Percentiles rank a stretch among this genome's conserved stretches.
phyloP scores from a whole-genome alignment of 331 rosid species.

The Quercus lobata region DNA sequence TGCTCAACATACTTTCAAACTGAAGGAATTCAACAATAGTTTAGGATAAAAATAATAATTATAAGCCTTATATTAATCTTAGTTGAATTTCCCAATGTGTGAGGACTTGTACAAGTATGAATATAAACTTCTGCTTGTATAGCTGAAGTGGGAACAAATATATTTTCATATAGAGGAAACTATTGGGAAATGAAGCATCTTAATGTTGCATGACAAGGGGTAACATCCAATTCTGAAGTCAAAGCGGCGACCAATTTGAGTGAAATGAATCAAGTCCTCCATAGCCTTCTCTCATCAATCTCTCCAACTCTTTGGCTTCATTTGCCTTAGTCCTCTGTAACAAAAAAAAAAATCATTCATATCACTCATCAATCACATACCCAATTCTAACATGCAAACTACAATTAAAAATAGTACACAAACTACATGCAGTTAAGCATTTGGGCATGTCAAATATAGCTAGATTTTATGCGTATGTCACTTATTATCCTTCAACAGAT shows the following conservation, averaged over 20 bases:
- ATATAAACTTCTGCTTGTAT: slow-evolving; percentile 38
- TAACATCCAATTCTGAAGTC: slow-evolving; percentile 53
- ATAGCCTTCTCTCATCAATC: slow-evolving; percentile 64
- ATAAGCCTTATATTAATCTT: slow-evolving; percentile 27
- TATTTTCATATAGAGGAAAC: slow-evolving; percentile 20
- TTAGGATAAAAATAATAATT: neutral
- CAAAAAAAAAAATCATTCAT: neutral
- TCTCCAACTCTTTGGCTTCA: slow-evolving; percentile 64
- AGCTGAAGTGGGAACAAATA: slow-evolving; percentile 38
- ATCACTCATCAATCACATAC: slow-evolving; percentile 8
- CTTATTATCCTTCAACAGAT: no score
- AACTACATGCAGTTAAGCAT: no score
- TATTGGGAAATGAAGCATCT: slow-evolving; percentile 27
- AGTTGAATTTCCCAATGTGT: slow-evolving; percentile 12
- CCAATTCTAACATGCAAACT: slow-evolving; percentile 4
- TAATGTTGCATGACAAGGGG: slow-evolving; percentile 42
- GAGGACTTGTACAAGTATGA: slow-evolving; percentile 51
- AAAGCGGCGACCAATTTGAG: slow-evolving; percentile 74
- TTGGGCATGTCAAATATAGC: no score
- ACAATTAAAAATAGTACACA: neutral
- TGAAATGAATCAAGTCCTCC: slow-evolving; percentile 63
- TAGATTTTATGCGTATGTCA: no score
- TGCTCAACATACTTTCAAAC: neutral
- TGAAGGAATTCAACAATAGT: neutral
- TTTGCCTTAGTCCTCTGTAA: slow-evolving; percentile 68